Percentiles rank a stretch among this genome's conserved stretches.
Conservation (phyloP, 169 alveolate genomes). For the Plasmodium gonderi region DNA sequence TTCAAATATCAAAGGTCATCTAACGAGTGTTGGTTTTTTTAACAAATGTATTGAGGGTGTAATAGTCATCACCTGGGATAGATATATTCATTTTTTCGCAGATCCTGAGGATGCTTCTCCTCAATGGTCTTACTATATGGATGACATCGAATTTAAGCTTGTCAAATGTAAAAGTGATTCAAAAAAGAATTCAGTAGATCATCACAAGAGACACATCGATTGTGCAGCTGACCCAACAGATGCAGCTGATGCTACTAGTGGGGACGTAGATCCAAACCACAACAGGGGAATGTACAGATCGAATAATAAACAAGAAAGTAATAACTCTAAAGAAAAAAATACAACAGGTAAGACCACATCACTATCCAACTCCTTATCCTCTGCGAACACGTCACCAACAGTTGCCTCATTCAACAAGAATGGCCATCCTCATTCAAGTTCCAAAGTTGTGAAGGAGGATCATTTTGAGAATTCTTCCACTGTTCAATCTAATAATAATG, state of each 20-base stretch:
- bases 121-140: slow-evolving; percentile 64
- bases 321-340: not conserved
- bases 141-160: slow-evolving; percentile 56
- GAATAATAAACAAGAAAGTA: not conserved
- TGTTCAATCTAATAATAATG: not conserved
- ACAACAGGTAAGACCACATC: not conserved
- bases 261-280: not conserved
- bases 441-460: not conserved
- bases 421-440: not conserved
- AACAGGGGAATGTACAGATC: not conserved
- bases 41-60: slow-evolving; percentile 60
- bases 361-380: not conserved
- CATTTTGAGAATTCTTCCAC: not conserved
- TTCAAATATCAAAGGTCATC: slow-evolving; percentile 39
- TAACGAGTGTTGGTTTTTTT: slow-evolving; percentile 70
- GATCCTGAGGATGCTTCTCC: slow-evolving; percentile 57
- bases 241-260: not conserved
- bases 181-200: not conserved
- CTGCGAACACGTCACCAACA: not conserved
- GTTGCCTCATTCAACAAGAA: not conserved
- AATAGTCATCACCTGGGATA: slow-evolving; percentile 67
- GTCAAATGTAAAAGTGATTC: not conserved
- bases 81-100: slow-evolving; percentile 48
- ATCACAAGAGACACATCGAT: not conserved
- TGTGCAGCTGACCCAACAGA: not conserved